Conservation (phyloP, 1,284 basidiomycete species). For the Malassezia vespertilionis region DNA sequence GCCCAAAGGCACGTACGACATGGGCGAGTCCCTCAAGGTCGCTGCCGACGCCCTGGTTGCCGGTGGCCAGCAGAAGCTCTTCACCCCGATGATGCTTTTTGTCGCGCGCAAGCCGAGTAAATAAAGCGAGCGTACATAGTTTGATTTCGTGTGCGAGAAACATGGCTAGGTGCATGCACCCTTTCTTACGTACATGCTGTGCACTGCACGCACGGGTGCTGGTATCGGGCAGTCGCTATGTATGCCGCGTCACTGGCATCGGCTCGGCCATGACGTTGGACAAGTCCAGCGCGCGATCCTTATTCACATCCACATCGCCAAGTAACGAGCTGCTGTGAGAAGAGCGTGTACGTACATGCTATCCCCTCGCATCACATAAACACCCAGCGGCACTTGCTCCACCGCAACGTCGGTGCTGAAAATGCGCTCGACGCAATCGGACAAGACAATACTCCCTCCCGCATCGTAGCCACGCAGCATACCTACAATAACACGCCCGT, state of each 20-base stretch:
- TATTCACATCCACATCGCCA: constrained; percentile 75
- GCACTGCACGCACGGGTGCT: too few species aligned
- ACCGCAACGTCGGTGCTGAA: constrained; percentile 64
- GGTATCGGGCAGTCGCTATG: constrained; percentile 9
- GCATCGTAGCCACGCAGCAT: constrained; percentile 35
- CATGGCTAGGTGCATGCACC: not conserved
- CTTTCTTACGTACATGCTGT: not conserved
- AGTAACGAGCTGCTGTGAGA: constrained; percentile 55
- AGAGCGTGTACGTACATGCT: constrained; percentile 65
- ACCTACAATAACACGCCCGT: constrained; percentile 64
- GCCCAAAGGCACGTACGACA: constrained; percentile 84
- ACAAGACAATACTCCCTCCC: constrained; percentile 36
- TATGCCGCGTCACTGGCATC: constrained; percentile 51
- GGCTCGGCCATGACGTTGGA: constrained; percentile 75
- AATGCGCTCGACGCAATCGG: constrained; percentile 35
- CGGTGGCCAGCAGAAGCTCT: constrained; percentile 74
- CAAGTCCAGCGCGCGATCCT: constrained; percentile 70
- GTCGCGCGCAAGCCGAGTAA: constrained; percentile 18
- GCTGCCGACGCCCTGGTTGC: constrained; percentile 69
- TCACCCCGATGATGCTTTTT: constrained; percentile 46
- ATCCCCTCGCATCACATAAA: constrained; percentile 94
- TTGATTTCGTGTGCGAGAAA: not conserved
- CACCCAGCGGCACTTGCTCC: constrained; percentile 84
- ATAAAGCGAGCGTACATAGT: not conserved
- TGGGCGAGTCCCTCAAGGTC: constrained; percentile 76